Conservation (phyloP, 2,329 filamentous ascomycete species). For the Alternaria sp. region DNA sequence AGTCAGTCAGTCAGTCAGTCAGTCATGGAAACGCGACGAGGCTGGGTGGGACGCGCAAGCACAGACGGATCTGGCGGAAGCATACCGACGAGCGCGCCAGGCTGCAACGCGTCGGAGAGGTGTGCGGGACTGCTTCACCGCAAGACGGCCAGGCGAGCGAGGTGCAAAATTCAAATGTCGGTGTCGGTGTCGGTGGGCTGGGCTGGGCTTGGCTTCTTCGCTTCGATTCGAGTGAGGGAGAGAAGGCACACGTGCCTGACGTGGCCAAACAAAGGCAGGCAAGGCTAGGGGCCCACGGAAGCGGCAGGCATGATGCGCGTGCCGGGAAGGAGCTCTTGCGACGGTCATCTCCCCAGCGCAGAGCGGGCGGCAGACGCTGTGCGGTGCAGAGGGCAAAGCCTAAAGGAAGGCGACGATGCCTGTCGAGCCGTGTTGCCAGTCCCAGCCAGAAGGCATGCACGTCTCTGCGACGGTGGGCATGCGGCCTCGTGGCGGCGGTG, state of each 20-base stretch:
- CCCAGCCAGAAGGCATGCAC: constrained; percentile 31
- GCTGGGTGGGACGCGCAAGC: constrained; percentile 40
- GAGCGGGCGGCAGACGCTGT: not conserved
- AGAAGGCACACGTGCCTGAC: constrained; percentile 4
- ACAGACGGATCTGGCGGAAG: constrained; percentile 52
- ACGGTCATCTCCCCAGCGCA: not conserved
- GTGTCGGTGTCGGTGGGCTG: constrained; percentile 21
- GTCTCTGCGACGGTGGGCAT: constrained; percentile 12
- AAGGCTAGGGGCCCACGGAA: not conserved
- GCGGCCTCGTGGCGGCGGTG: constrained; percentile 29
- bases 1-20: constrained; percentile 10
- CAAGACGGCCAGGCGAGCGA: constrained; percentile 7
- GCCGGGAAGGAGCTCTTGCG: constrained; percentile 4
- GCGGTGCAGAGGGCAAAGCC: not conserved
- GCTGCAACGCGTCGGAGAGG: constrained; percentile 15
- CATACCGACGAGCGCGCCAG: constrained; percentile 19
- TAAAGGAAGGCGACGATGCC: not conserved
- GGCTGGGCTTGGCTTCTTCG: not conserved
- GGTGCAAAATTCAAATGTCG: constrained; percentile 19
- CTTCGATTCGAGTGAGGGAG: not conserved
- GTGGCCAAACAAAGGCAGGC: not conserved
- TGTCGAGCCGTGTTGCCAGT: not conserved
- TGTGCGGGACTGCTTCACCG: constrained; percentile 19
- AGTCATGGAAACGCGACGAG: constrained; percentile 36
- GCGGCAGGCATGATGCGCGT: not conserved